These are phyloP conservation scores for Neonothopanus nambi DNA, from an alignment of 1,284 basidiomycete genomes.

Conservation along the genomic window DNA sequence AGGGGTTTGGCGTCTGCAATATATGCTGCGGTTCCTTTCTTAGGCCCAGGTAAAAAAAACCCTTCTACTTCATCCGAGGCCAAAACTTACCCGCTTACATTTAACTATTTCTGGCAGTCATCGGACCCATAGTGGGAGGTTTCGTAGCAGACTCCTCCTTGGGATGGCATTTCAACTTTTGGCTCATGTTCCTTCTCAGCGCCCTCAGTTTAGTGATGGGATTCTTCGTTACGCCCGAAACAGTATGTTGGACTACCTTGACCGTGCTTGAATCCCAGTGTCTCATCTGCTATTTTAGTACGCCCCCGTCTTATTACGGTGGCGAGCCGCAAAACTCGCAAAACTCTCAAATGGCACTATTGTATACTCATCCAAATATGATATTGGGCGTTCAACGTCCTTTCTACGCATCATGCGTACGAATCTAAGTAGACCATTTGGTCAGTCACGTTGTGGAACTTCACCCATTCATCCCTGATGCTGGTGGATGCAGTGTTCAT, in stretches of 20 bases:
- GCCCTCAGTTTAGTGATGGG: slow-evolving; percentile 46
- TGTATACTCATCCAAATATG: slow-evolving; percentile 54
- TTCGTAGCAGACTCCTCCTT: slow-evolving; percentile 49
- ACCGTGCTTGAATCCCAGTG: too few relatives aligned
- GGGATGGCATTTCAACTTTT: slow-evolving; percentile 73
- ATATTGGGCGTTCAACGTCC: slow-evolving; percentile 47
- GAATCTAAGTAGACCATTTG: slow-evolving; percentile 62
- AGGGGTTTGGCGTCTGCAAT: slow-evolving; percentile 60
- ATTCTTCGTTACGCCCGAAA: slow-evolving; percentile 50
- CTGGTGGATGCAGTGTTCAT: slow-evolving; percentile 50
- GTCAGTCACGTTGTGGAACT: slow-evolving; percentile 31
- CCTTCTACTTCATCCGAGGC: neutral
- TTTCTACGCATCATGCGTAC: slow-evolving; percentile 38
- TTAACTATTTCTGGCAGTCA: slow-evolving; percentile 32
- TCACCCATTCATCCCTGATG: slow-evolving; percentile 1
- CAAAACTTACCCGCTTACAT: slow-evolving; percentile 11
- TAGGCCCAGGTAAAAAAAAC: slow-evolving; percentile 60
- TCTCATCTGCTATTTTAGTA: slow-evolving; percentile 40
- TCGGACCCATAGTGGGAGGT: slow-evolving; percentile 68
- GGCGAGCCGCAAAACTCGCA: slow-evolving; percentile 51
- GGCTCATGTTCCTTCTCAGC: slow-evolving; percentile 65
- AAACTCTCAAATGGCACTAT: slow-evolving; percentile 42
- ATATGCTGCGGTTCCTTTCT: slow-evolving; percentile 69
- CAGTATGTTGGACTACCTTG: slow-evolving; percentile 29
- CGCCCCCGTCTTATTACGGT: slow-evolving; percentile 65